These are phyloP conservation scores for Dalbergia oliveri DNA, from an alignment of 306 rosid species.

Conservation along the genomic window DNA sequence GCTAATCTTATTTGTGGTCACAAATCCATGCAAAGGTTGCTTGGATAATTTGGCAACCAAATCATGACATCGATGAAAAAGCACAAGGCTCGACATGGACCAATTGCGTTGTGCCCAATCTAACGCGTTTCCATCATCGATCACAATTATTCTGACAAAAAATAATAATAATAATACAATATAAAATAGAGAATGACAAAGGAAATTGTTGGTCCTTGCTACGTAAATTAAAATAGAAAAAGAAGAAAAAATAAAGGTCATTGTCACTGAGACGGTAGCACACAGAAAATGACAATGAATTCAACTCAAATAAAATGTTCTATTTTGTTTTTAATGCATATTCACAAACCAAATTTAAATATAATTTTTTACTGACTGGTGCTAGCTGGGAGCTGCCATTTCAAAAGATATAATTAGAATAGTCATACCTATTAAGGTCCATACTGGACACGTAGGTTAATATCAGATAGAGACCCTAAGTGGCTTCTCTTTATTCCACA, in stretches of 20 bases:
- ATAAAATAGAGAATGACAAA: slow-evolving; percentile 34
- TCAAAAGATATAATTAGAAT: not conserved
- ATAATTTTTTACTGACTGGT: not conserved
- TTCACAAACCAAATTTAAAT: not conserved
- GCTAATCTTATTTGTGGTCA: slow-evolving; percentile 41
- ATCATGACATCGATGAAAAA: slow-evolving; percentile 35
- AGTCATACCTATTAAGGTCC: not conserved
- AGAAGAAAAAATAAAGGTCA: slow-evolving; percentile 2
- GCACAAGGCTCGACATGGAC: slow-evolving; percentile 45
- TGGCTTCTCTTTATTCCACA: not conserved
- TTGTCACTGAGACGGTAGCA: slow-evolving; percentile 20
- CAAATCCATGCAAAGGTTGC: slow-evolving; percentile 21
- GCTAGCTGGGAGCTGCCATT: slow-evolving; percentile 15
- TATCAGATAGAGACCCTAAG: not conserved
- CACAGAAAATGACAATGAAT: slow-evolving; percentile 32
- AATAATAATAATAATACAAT: not conserved
- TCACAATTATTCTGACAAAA: slow-evolving; percentile 29
- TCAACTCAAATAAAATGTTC: slow-evolving; percentile 25
- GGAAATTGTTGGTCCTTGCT: not conserved
- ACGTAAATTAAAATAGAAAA: not conserved
- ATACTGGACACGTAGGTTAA: not conserved
- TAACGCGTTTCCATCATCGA: slow-evolving; percentile 50
- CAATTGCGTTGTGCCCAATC: slow-evolving; percentile 47
- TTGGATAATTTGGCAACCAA: slow-evolving; percentile 16
- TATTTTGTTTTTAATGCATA: not conserved